Evolutionary conservation across 2,329 filamentous ascomycete genomes (phyloP), one percentile per base, ranked within the genome.

Genomic region (Penicillium glabrum): DNA sequence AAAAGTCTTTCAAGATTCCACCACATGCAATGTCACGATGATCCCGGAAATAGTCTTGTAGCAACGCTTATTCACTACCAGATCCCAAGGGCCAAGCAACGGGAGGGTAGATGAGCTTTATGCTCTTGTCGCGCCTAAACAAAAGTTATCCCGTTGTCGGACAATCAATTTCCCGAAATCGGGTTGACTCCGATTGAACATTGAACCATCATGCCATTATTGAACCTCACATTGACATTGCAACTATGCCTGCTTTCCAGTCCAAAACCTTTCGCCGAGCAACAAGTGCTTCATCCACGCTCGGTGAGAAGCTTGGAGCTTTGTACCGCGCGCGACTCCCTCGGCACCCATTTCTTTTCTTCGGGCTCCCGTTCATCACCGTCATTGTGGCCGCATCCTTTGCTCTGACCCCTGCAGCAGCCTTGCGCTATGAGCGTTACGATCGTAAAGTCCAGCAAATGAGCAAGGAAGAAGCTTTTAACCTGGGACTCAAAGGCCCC

Each of bases 371-470:
- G 0, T 99, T 99, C 75, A 84, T 99, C 64, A 79, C 85, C 55
- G 88, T 96, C 57, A 96, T 99, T 70, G 86, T 99, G 26, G 91
- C 89, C 1, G 93, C 92, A 0, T 96, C 91, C 3, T 99, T 99
- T 75, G 89, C 96, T 67, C 83, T 99, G 48, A 98, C 95, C 0
- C 95, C 93, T 1, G 95, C 93, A 5, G 93, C 96, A 23, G 95
- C 96, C 14, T 81, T 99, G 48, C 86, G 96, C 57, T 99, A 98
- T 77, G 95, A 99, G 78, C 86, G 90, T 61, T 87, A 97, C 70
- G 95, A 99, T 73, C 86, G 91, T 61, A 93, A 91, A 78, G 91
- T 97, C 58, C 85, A 89, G 68, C 89, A 93, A 77, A 76, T 98
- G 78, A 89, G 85, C 58, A 86, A 89, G 67, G 90, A 97, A 57